phyloP scores from a whole-genome alignment of 2,329 filamentous ascomycete species.

The Arthrobotrys iridis region DNA sequence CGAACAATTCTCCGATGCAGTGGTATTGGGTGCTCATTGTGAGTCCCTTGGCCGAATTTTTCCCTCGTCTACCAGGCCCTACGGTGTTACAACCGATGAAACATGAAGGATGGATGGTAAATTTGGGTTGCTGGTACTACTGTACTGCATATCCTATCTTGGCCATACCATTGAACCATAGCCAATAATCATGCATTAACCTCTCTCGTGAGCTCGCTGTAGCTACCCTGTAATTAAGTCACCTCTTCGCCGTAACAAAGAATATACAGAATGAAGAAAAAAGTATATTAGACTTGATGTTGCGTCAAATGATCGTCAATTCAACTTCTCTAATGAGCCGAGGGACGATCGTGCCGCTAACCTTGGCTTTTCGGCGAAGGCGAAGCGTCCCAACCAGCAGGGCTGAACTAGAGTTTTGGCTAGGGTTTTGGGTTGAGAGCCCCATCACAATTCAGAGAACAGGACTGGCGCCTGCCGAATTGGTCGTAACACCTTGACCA shows the following conservation, averaged over 20 bases:
- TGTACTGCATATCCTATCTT: constrained; percentile 3
- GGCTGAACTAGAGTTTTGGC: constrained; percentile 52
- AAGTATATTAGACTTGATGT: constrained; percentile 24
- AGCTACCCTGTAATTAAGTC: constrained; percentile 22
- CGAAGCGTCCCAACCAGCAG: constrained; percentile 51
- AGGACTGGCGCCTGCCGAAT: constrained; percentile 49
- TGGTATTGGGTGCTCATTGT: constrained; percentile 33
- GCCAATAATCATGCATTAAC: neutral
- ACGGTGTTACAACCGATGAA: constrained; percentile 52
- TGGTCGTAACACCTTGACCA: constrained; percentile 38
- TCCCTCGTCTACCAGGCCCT: constrained; percentile 30
- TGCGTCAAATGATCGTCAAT: constrained; percentile 54
- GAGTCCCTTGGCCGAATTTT: constrained; percentile 20
- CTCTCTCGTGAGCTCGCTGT: constrained; percentile 10
- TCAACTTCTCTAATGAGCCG: constrained; percentile 45
- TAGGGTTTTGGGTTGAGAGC: constrained; percentile 28
- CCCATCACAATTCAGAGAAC: constrained; percentile 36
- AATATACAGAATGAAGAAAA: neutral
- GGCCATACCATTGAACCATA: neutral
- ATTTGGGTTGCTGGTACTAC: constrained; percentile 9
- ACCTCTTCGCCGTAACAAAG: constrained; percentile 2
- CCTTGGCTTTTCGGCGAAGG: constrained; percentile 55
- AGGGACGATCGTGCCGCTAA: constrained; percentile 43
- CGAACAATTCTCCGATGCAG: constrained; percentile 42
- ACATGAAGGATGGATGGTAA: constrained; percentile 23